Base-by-base conservation (phyloP, 1,284 basidiomycete genomes). In the Ustilago cynodontis region DNA sequence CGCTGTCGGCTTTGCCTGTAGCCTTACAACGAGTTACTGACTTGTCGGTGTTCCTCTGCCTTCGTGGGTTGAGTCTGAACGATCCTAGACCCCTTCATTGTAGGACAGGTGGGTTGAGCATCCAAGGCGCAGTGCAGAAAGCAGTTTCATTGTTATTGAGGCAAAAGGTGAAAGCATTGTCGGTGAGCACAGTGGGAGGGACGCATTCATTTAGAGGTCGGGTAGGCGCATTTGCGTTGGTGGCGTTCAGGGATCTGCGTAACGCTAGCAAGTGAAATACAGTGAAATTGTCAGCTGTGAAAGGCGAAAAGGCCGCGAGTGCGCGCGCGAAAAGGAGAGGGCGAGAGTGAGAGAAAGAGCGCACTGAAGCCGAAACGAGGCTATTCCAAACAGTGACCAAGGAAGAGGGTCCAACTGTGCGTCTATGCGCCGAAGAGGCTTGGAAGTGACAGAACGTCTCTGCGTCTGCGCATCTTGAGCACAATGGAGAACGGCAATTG, bases 211-310 rank as follows among this genome's bases (percentile, higher is more conserved):
- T 43, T 20, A 18, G 24, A 26, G 47, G 26, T 59, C 60, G 66
- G 55, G 41, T 68, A 57, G 28, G 66, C 55, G 45, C 50, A 33
- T 50, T 29, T 62, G 66, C 66, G 60, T 68, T 68, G 52, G 66
- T 68, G 59, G 66, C 66, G 60, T 54, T 26, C 20, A 58, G 47
- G 56, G 59, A 68, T 63, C 59, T 68, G 60, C 60, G 50, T 26
- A 18, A 52, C 50, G 47, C 26, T 49, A 13, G 22, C 22, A 18
- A 24, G 22, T 26, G 24, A 49, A 49, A 28, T 49, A 20, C 20
- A 24, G 47, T 5, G 24, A 16, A 43, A n/a, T n/a, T 43, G 7
- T 18, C 13, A 49, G 47, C 14, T 28, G 47, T 29, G 24, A 49
- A 49, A 49, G 47, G 47, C 22, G 14, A 24, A 49, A 26, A 20